A percentile compares a stretch with the other conserved stretches of the same genome.
Conservation (phyloP, 805 yeast genomes). For the Kuraishia cidri region DNA sequence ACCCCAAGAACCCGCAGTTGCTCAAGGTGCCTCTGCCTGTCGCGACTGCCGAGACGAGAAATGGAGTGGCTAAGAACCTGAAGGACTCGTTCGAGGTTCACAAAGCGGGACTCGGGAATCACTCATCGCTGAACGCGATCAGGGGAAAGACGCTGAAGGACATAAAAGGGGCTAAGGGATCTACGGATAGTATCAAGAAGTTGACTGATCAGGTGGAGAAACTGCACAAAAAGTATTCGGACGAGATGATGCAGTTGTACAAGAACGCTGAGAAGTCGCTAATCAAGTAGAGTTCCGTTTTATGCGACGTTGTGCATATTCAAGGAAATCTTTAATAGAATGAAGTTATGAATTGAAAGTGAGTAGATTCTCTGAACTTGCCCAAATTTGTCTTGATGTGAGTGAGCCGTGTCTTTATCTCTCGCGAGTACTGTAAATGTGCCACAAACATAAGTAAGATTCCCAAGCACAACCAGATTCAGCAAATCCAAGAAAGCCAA, state of each 20-base stretch:
- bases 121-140: slow-evolving; percentile 42
- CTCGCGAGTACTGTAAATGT: no score
- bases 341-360: background rate
- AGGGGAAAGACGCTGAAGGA: slow-evolving; percentile 53
- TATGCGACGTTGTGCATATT: background rate
- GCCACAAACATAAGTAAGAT: no score
- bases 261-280: slow-evolving; percentile 41
- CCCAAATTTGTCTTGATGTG: no score
- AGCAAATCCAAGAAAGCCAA: no score
- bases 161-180: slow-evolving; percentile 27
- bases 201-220: slow-evolving; percentile 54
- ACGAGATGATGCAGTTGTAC: slow-evolving; percentile 44
- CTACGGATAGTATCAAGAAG: slow-evolving; percentile 9
- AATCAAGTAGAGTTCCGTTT: slow-evolving; percentile 11
- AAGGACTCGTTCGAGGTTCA: slow-evolving; percentile 60
- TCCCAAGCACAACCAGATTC: no score
- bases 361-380: no score
- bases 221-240: slow-evolving; percentile 54
- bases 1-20: slow-evolving; percentile 63
- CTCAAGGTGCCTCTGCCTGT: slow-evolving; percentile 71
- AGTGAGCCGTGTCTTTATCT: no score
- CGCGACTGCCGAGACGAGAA: slow-evolving; percentile 58
- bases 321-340: background rate
- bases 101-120: slow-evolving; percentile 36
- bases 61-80: slow-evolving; percentile 45